These are phyloP conservation scores for Talaromyces islandicus DNA, from an alignment of 2,329 filamentous ascomycete genomes.

Conservation along the genomic window DNA sequence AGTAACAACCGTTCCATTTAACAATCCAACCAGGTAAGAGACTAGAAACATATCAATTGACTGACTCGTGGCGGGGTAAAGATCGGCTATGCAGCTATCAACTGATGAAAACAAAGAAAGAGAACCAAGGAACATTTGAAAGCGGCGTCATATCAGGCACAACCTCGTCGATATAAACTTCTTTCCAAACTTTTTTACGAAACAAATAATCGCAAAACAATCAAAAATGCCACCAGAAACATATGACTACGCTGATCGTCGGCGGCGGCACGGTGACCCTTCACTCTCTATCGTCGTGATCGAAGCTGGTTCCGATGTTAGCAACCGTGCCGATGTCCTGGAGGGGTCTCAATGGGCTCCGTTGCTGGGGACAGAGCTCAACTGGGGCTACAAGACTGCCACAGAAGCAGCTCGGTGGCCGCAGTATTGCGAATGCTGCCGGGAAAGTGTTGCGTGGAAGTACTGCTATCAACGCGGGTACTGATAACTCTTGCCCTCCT, in stretches of 20 bases:
- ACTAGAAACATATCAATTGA: too few species aligned
- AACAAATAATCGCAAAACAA: not conserved
- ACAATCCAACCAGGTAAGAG: too few species aligned
- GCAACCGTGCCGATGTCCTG: not conserved
- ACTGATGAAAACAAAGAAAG: too few species aligned
- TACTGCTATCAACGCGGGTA: not conserved
- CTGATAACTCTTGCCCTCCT: too few species aligned
- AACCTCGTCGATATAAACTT: too few species aligned
- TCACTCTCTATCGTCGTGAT: not conserved
- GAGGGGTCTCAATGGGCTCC: not conserved
- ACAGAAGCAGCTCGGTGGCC: slow-evolving; percentile 1
- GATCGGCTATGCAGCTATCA: too few species aligned
- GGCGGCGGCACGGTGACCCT: slow-evolving; percentile 64
- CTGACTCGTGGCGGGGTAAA: too few species aligned
- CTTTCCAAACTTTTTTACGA: too few species aligned
- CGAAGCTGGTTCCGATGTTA: not conserved
- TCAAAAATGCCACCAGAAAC: not conserved
- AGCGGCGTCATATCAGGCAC: too few species aligned
- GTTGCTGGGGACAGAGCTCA: slow-evolving; percentile 1
- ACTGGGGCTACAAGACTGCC: not conserved
- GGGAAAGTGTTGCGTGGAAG: not conserved
- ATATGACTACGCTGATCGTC: slow-evolving; percentile 79
- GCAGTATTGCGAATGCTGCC: not conserved
- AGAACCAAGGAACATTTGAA: too few species aligned
- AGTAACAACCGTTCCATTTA: too few species aligned